Base-by-base conservation (phyloP, 1,284 basidiomycete species). In the Anthracocystis panici-leucophaei region DNA sequence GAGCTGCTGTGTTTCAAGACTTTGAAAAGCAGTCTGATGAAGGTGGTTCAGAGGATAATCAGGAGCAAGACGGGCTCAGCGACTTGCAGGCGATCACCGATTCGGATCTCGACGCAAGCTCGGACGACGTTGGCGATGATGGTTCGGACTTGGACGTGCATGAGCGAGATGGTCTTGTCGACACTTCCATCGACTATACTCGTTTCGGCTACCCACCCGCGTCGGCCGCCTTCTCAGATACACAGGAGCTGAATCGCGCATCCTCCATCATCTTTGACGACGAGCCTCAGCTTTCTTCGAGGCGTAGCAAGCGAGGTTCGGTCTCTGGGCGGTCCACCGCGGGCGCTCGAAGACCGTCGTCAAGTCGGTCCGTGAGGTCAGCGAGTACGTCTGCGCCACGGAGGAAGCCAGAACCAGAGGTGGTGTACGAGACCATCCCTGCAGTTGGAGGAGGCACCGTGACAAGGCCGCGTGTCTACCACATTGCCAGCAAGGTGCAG, bases 381-480 rank as follows among this genome's bases (percentile, higher is more conserved):
- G 41, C 54, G 8, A 29, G 50, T 20, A 42, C 56, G 5, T 44
- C 58, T 20, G 42, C 56, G 20, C 51, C 41, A 31, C 44, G 54
- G 20, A 65, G 62, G 16, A 64, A 54, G 57, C 44, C 57, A 35
- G 54, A 65, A 42, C 59, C 72, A 8, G 66, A 62, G 12, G 63
- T 75, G 18, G 67, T 79, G 16, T 91, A 89, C 73, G 90, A 91
- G 77, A 90, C 90, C 0, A 90, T 92, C 65, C 91, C 92, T 1
- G 92, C 92, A 14, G 90, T 93, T 11, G 92, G 92, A 33, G 92
- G 92, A 27, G 92, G 92, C 1, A 89, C 89, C 0, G 88, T 93
- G 65, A 91, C 91, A 2, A 88, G 92, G 23, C 92, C 92, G 0
- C 87, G 92, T 5, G 88, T 93, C 23, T 90, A 89, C 68, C 92